phyloP scores from a whole-genome alignment of 2,329 filamentous ascomycete genomes.

The Monosporascus sp. region DNA sequence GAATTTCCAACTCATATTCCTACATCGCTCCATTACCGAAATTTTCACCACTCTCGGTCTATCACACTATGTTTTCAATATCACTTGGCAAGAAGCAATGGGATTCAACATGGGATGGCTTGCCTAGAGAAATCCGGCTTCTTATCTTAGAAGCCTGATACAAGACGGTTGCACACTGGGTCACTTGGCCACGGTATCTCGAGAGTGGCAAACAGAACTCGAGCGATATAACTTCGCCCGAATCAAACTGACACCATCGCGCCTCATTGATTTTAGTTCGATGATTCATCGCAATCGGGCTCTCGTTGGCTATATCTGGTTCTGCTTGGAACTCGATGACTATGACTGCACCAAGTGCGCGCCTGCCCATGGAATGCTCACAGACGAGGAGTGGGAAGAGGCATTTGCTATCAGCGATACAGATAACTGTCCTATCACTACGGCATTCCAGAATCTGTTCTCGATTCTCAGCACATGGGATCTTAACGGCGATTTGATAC shows the following conservation, averaged over 20 bases:
- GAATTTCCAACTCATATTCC: no score
- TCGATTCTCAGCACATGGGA: conserved; percentile 27
- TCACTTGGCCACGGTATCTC: conserved; percentile 24
- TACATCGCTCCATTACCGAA: no score
- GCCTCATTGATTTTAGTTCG: conserved; percentile 21
- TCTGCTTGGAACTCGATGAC: conserved; percentile 25
- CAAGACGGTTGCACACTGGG: conserved; percentile 7
- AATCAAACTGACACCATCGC: conserved; percentile 25
- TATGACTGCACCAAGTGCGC: conserved; percentile 18
- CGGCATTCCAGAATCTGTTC: conserved; percentile 27
- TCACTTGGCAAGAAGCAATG: no score
- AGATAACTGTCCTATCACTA: conserved; percentile 21
- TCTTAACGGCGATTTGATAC: conserved; percentile 25
- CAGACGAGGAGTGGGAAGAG: conserved; percentile 1
- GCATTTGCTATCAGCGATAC: conserved; percentile 19
- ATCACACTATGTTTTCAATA: no score
- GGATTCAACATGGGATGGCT: conserved; percentile 3
- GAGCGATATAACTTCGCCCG: conserved; percentile 25
- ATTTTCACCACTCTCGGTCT: no score
- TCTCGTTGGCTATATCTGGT: conserved; percentile 24
- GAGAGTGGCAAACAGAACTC: conserved; percentile 25
- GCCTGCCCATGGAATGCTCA: conserved; percentile 11
- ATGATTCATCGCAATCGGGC: conserved; percentile 24
- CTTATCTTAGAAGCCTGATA: conserved; percentile 17
- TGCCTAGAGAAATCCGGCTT: conserved; percentile 20